Evolutionary conservation across 2,329 filamentous ascomycete species (phyloP).

Genomic region (Grosmannia serpens): DNA sequence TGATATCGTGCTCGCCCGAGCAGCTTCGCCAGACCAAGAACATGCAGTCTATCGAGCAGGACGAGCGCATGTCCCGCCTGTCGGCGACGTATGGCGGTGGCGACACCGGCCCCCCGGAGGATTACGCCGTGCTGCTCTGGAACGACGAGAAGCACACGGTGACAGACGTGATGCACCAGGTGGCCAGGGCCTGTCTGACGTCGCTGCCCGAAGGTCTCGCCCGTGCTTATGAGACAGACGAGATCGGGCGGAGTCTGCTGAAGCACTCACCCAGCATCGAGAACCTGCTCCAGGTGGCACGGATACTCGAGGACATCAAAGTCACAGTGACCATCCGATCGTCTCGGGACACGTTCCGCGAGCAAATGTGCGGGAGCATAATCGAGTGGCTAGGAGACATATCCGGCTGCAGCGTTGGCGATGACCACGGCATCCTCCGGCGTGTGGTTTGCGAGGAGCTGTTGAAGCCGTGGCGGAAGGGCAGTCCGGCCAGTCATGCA

Average conservation of each 20-base stretch:
- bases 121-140: conserved; percentile 84
- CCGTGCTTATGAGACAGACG: conserved; percentile 80
- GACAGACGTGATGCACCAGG: conserved; percentile 78
- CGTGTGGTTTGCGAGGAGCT: conserved; percentile 84
- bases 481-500: conserved; percentile 72
- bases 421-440: conserved; percentile 67
- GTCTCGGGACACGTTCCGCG: conserved; percentile 85
- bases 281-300: conserved; percentile 64
- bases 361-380: conserved; percentile 97
- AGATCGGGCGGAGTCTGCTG: conserved; percentile 75
- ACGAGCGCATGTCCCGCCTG: conserved; percentile 71
- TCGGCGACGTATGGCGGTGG: conserved; percentile 63
- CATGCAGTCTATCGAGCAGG: conserved; percentile 64
- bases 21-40: conserved; percentile 82
- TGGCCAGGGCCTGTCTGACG: conserved; percentile 76
- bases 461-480: conserved; percentile 74
- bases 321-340: conserved; percentile 92
- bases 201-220: conserved; percentile 55
- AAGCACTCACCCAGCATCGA: conserved; percentile 63
- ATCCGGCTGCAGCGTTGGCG: conserved; percentile 72
- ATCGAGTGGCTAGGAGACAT: conserved; percentile 95
- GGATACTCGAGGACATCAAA: conserved; percentile 87
- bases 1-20: conserved; percentile 95
- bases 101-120: conserved; percentile 53
- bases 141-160: conserved; percentile 99